Base-by-base conservation (phyloP, 371 early-diverging fungal genomes). In the Apophysomyces elegans region DNA sequence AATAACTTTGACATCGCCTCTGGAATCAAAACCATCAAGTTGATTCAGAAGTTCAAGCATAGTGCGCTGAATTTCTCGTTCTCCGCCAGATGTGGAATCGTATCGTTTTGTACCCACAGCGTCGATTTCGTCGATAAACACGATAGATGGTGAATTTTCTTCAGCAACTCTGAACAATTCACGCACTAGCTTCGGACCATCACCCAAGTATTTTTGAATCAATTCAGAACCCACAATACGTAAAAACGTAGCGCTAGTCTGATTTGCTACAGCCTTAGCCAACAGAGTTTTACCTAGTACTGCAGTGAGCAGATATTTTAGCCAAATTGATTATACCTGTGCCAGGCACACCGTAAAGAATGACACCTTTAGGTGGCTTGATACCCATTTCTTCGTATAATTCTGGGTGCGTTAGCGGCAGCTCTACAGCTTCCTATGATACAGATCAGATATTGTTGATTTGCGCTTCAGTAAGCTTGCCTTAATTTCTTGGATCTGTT, bases 61-160 rank as follows among this genome's bases (percentile, higher is more conserved):
- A n/a, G 99, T 99, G 68, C 99, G 90, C 79, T 99, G 99, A 65
- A 99, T 98, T 84, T 99, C 99, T 61, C 96, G 90, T 74, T 97
- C 97, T 70, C 99, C 99, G 39, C 98, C 98, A 3, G 97, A 98
- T 45, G 94, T 95, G 6, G 98, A 95, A 58, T 99, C 98, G 76
- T 99, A 99, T 81, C 98, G 91, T 76, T 99, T 99, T 18, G 97
- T 95, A 68, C 99, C 99, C 41, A 99, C 89, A 32, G 99, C 99
- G 83, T 99, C 99, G 68, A 99, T 99, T 87, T 99, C 99, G 81
- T 99, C 99, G 79, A 99, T 99, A 80, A 99, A 99, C 32, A 99
- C 98, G 81, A 99, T 99, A 11, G 97, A 93, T 7, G 99, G 99
- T 14, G 99, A 97, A 75, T 99, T 92, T 72, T 98, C 96, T 74